Evolutionary conservation across 345 rosid species (phyloP), one percentile per base, ranked within the genome.

Genomic region (Aurinia saxatilis): DNA sequence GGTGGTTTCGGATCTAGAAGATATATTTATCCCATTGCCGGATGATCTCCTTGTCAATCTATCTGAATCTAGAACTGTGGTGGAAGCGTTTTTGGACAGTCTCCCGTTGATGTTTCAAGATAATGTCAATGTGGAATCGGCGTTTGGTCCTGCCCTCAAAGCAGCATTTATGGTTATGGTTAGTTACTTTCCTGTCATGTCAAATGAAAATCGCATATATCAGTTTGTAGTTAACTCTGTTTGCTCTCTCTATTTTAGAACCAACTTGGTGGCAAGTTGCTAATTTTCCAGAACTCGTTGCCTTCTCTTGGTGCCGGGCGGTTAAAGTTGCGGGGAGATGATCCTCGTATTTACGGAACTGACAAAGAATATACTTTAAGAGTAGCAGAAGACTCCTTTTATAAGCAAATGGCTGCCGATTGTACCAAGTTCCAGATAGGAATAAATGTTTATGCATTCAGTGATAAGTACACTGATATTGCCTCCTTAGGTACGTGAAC

Each of bases 321-420:
- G 57, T 80, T 95, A 75, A 95, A 82, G 82, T 78, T 95, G 77
- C 84, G 97, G 18, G 99, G 99, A 61, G 95, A 90, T 77, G 99
- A 95, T 83, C 82, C 79, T 72, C 93, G 95, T 60, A 75, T 81
- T 15, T 90, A 95, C 78, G 99, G 99, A 57, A 90, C 99, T 25
- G 97, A 95, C 66, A 95, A 90, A 74, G 99, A 95, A 66, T 73
- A 82, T 73, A 19, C 78, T 17, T 79, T 95, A 68, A 82, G 99
- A 73, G 63, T 84, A 64, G 84, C 98, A 54, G 99, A 95, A 76
- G 98, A 95, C 72, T 82, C 85, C 49, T 95, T 88, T 69, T 90
- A 90, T 65, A 95, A 95, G 75, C 95, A 90, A 78, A 86, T 90
- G 96, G 97, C 99, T 79, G 99, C 99, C 19, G 99, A 95, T 83